Percentiles rank a stretch among this genome's conserved stretches.
These are phyloP conservation scores for Teunomyces pallodes DNA, from an alignment of 805 yeast genomes.

Conservation along the genomic window DNA sequence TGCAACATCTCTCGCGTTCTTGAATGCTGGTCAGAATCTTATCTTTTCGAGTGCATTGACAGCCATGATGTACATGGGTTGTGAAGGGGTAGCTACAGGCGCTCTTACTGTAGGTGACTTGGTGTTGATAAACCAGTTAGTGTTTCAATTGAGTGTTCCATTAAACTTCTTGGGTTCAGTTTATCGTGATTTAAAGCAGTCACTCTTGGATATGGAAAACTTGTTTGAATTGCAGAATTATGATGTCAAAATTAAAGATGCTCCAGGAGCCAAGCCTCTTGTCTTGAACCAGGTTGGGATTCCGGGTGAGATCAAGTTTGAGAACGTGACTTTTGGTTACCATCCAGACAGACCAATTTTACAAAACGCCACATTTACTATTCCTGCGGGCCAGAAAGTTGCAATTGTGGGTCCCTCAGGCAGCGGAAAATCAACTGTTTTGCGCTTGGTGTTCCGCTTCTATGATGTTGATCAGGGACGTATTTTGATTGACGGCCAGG, in stretches of 20 bases:
- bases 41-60: constrained; percentile 88
- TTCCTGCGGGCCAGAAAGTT: constrained; percentile 87
- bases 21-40: constrained; percentile 76
- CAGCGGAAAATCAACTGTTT: constrained; percentile 88
- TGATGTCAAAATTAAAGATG: constrained; percentile 62
- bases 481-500: constrained; percentile 85
- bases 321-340: constrained; percentile 90
- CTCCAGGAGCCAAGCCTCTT: constrained; percentile 61
- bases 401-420: constrained; percentile 98
- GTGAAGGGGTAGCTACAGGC: constrained; percentile 86
- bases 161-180: constrained; percentile 93
- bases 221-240: constrained; percentile 81
- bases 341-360: constrained; percentile 86
- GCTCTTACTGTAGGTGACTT: constrained; percentile 88
- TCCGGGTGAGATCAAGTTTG: constrained; percentile 81
- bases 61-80: constrained; percentile 97
- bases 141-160: constrained; percentile 93
- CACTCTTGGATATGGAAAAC: constrained; percentile 93
- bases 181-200: constrained; percentile 90
- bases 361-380: constrained; percentile 73
- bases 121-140: constrained; percentile 91
- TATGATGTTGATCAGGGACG: constrained; percentile 80
- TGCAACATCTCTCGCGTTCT: constrained; percentile 78
- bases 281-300: constrained; percentile 28
- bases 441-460: constrained; percentile 81